Evolutionary conservation across 768 basidiomycete genomes (phyloP).

Genomic region (Auricularia sp.): DNA sequence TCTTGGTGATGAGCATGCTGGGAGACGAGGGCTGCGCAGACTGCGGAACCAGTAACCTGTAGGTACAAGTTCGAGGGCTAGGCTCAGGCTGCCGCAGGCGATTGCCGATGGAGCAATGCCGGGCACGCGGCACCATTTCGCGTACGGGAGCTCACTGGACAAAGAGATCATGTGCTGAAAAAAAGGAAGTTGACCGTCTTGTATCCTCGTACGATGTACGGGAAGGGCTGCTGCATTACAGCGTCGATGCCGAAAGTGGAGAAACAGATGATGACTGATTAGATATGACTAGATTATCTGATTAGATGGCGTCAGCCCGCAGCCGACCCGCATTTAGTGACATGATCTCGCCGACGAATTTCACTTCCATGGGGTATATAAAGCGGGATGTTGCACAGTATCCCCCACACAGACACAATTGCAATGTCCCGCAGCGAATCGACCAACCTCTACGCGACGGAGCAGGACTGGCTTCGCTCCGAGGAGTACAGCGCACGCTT

Average conservation of each 20-base stretch:
- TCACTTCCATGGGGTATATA: not conserved
- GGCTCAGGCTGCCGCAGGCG: not conserved
- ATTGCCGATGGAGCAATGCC: no score
- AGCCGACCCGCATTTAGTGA: no score
- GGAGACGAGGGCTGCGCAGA: not conserved
- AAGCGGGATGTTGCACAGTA: not conserved
- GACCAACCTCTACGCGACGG: conserved; percentile 5
- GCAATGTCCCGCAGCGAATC: not conserved
- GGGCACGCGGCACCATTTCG: no score
- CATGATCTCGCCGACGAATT: no score
- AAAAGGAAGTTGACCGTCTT: no score
- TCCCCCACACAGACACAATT: not conserved
- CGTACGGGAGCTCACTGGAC: no score
- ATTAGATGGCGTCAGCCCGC: not conserved
- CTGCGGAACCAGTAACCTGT: no score
- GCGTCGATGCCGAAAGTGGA: no score
- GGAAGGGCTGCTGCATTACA: no score
- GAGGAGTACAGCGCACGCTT: conserved; percentile 45
- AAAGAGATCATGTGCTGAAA: no score
- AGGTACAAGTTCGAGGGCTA: not conserved
- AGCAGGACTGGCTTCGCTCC: conserved; percentile 41
- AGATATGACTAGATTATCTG: not conserved
- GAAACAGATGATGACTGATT: not conserved
- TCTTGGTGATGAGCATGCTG: conserved; percentile 73
- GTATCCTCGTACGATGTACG: no score